phyloP scores from a whole-genome alignment of 2,329 filamentous ascomycete genomes.

The Ophidiomyces ophidiicola region DNA sequence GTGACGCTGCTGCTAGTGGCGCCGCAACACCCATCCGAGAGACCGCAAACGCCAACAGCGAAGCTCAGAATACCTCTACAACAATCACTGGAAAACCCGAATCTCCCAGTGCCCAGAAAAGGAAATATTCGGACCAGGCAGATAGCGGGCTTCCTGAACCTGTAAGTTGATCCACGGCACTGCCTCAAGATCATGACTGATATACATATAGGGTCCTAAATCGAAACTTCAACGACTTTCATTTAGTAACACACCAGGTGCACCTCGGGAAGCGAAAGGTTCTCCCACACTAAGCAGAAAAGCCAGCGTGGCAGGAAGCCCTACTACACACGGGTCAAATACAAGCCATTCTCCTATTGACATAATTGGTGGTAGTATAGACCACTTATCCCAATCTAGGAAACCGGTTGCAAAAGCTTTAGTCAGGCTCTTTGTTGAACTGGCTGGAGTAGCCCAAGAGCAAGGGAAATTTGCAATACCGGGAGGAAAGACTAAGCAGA shows the following conservation, averaged over 20 bases:
- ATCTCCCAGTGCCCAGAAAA: conserved; percentile 30
- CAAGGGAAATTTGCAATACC: conserved; percentile 51
- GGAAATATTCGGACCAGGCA: conserved; percentile 33
- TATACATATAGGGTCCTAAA: conserved; percentile 27
- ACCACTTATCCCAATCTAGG: conserved; percentile 51
- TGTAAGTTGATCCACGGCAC: conserved; percentile 19
- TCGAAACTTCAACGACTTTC: conserved; percentile 32
- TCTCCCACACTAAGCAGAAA: conserved; percentile 24
- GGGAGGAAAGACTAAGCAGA: conserved; percentile 50
- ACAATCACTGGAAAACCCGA: conserved; percentile 15
- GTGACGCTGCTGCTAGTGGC: conserved; percentile 23
- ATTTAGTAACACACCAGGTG: conserved; percentile 17
- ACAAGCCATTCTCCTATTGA: conserved; percentile 24
- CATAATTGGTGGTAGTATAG: conserved; percentile 29
- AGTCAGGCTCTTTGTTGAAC: conserved; percentile 54
- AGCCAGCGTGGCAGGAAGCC: conserved; percentile 21
- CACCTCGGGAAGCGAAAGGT: conserved; percentile 17
- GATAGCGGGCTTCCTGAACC: conserved; percentile 23
- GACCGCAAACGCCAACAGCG: conserved; percentile 19
- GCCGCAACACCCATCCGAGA: conserved; percentile 20
- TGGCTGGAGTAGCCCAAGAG: conserved; percentile 56
- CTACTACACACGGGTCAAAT: conserved; percentile 23
- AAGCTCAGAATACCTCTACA: conserved; percentile 21
- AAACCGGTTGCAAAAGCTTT: conserved; percentile 59
- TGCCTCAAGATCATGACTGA: neutral